Base-by-base conservation (phyloP, 129 eudicot species). In the Artemisia annua region DNA sequence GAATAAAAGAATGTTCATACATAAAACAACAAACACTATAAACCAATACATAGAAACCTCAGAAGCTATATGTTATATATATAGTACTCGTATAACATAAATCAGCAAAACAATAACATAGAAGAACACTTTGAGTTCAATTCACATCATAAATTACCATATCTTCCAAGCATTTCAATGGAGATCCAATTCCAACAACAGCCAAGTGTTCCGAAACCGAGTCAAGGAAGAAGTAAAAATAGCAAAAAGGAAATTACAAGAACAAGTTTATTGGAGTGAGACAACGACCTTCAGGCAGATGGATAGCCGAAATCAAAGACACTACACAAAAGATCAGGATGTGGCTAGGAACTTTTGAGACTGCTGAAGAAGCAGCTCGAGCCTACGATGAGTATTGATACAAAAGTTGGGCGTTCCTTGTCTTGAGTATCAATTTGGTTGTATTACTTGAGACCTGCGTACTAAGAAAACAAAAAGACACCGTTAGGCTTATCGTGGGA, bases 221-320 rank as follows among this genome's bases (percentile, higher is more conserved):
- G n/a, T n/a, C n/a, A n/a, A n/a, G n/a, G n/a, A n/a, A n/a, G 85
- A 74, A 87, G 85, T 32, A 90, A 69, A 54, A 57, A 71, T 32
- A 74, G 69, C 22, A 72, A 19, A n/a, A n/a, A 17, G 76, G 17
- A 55, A 81, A 59, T 35, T 84, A 61, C 16, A 76, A 62, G 30
- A 85, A 39, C 74, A 91, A 91, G 71, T 90, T 80, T 90, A 83
- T 90, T 11, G 96, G 96, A 51, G 96, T 90, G 24, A 90, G 96
- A 70, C 96, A 90, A 67, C 83, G 96, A 81, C 89, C 96, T 57
- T 87, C 94, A 35, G 96, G 96, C 17, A 87, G 91, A 81, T 90
- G 96, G 96, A 91, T 90, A n/a, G 94, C 96, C 44, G 96, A 90
- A 82, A 90, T 90, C 75, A 90, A 90, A 83, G 96, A 87, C 84